Evolutionary conservation across 139 green algal species (phyloP), one percentile per base, ranked within the genome.

Genomic region (Coelastrella sp.): DNA sequence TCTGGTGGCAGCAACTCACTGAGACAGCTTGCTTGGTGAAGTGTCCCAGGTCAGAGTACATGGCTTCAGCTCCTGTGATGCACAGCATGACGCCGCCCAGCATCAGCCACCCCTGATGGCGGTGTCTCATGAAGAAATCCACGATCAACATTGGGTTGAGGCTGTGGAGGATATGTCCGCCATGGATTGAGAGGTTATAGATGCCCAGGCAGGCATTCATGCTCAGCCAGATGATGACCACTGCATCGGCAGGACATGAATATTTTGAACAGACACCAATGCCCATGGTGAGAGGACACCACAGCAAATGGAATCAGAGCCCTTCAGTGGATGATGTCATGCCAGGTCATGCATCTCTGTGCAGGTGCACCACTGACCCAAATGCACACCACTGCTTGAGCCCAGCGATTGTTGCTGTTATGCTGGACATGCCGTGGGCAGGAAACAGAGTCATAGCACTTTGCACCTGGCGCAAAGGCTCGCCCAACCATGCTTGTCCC

Each of bases 81-180:
- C 83, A 88, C 63, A 88, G 83, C n/a, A 88, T 70, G 10, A 78
- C 83, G 20, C 83, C 83, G 15, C 83, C 83, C 24, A 88, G 83
- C 83, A 88, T 88, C 9, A 78, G 25, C 83, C 83, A 89, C 19
- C 68, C 84, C 8, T 56, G 9, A 12, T 35, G 22, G 8, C 84
- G 68, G n/a, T 89, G 68, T 3, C 10, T 60, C 15, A 22, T 24
- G 65, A 89, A 89, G 66, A 89, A 89, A n/a, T 81, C 6, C 20
- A 89, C 84, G 0, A 82, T 35, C 4, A 82, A 61, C 68, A 49
- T 68, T 8, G 84, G 84, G 49, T 66, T 89, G 12, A 89, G 12
- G 49, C 49, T 70, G 14, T 22, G 20, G 7, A 89, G 25, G 19
- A 89, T 81, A 5, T 58, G 19, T n/a, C 83, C 65, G 22, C 83